phyloP scores from a whole-genome alignment of 805 yeast genomes.

The Clavispora phyllophila region DNA sequence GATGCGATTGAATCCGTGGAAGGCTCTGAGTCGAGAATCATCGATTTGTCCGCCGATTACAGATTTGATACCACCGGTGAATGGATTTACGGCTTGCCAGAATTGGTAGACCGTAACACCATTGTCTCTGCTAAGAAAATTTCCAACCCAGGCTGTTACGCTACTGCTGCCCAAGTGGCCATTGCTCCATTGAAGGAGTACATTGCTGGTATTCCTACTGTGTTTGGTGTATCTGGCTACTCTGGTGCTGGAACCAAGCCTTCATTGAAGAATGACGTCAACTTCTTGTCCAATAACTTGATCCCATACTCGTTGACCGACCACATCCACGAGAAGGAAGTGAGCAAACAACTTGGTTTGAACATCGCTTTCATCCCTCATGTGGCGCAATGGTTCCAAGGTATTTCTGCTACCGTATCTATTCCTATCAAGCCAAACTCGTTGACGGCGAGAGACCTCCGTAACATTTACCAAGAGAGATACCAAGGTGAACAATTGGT shows the following conservation, averaged over 20 bases:
- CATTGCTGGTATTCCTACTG: conserved; percentile 67
- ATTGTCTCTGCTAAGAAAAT: conserved; percentile 74
- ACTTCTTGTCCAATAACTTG: conserved; percentile 70
- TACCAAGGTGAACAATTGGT: conserved; percentile 84
- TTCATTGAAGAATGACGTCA: conserved; percentile 86
- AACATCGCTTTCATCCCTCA: conserved; percentile 92
- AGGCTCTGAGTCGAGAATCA: conserved; percentile 69
- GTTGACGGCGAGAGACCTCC: conserved; percentile 74
- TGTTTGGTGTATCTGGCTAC: conserved; percentile 96
- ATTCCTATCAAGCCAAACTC: conserved; percentile 71
- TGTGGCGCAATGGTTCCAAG: conserved; percentile 99
- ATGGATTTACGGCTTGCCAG: conserved; percentile 97
- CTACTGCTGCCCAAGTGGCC: conserved; percentile 96
- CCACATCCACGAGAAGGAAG: conserved; percentile 94
- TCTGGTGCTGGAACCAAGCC: conserved; percentile 99
- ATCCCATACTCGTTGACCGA: conserved; percentile 95
- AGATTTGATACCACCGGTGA: conserved; percentile 83
- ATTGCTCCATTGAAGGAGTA: conserved; percentile 78
- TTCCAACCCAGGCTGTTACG: conserved; percentile 98
- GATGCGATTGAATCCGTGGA: conserved; percentile 67
- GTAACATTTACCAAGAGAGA: conserved; percentile 81
- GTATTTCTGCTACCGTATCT: conserved; percentile 86
- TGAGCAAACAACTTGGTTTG: conserved; percentile 71
- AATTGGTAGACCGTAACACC: conserved; percentile 61
- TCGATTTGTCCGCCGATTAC: conserved; percentile 94